A percentile compares a stretch with the other conserved stretches of the same genome.
phyloP scores from a whole-genome alignment of 768 basidiomycete species.

The Boletellus emodensis region DNA sequence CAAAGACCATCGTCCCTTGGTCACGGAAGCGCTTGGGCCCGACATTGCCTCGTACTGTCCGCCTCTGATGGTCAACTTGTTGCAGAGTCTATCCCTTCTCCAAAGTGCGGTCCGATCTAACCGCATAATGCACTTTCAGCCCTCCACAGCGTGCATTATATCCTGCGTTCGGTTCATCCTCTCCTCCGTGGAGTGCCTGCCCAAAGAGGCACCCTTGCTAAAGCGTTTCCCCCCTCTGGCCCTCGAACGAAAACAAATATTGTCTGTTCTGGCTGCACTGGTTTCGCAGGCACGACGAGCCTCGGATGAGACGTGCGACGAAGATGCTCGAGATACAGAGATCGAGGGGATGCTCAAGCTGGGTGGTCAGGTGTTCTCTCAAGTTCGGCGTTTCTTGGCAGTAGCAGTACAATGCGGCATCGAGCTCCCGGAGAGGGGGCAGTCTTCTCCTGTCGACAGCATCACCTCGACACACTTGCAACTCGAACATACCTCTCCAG shows the following conservation, averaged over 20 bases:
- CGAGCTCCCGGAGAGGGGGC: constrained; percentile 53
- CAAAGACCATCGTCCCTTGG: constrained; percentile 42
- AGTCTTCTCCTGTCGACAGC: constrained; percentile 24
- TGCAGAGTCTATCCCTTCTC: constrained; percentile 81
- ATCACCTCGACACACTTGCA: constrained; percentile 16
- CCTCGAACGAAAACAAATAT: constrained; percentile 75
- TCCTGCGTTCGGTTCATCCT: constrained; percentile 89
- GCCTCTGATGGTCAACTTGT: constrained; percentile 75
- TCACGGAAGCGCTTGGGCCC: constrained; percentile 42
- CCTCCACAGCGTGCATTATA: constrained; percentile 91
- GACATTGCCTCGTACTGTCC: constrained; percentile 66
- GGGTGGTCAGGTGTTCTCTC: constrained; percentile 76
- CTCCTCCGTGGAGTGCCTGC: constrained; percentile 76
- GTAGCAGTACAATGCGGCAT: constrained; percentile 73
- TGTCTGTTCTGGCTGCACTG: constrained; percentile 75
- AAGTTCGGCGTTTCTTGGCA: constrained; percentile 75
- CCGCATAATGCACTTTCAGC: constrained; percentile 81
- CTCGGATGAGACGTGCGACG: constrained; percentile 44
- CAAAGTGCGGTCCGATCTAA: constrained; percentile 80
- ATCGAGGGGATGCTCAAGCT: constrained; percentile 76
- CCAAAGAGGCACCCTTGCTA: constrained; percentile 74
- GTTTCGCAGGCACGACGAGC: constrained; percentile 76
- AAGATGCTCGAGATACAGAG: constrained; percentile 48
- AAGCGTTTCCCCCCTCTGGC: constrained; percentile 61
- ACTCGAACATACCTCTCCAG: constrained; percentile 14